Percentiles rank a stretch among this genome's conserved stretches.
Conservation (phyloP, 768 basidiomycete genomes). For the Suillus variegatus region DNA sequence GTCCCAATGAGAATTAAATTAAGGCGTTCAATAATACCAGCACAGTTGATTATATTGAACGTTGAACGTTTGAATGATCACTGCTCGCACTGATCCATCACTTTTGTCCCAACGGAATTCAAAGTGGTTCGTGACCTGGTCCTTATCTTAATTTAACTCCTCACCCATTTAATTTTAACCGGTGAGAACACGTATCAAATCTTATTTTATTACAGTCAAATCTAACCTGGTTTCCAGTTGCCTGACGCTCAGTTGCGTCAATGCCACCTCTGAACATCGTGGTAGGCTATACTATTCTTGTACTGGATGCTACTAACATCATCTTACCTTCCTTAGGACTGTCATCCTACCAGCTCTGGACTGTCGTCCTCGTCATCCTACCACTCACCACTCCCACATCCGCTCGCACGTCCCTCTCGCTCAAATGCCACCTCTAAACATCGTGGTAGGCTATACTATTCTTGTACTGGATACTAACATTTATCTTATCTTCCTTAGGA, state of each 20-base stretch:
- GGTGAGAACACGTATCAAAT: too few relatives aligned
- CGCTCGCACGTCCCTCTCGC: too few relatives aligned
- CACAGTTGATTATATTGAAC: background rate
- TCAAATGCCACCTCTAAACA: constrained; percentile 44
- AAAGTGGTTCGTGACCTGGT: background rate
- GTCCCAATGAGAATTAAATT: background rate
- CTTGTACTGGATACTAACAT: constrained; percentile 94
- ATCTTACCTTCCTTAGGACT: constrained; percentile 67
- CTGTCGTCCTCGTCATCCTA: constrained; percentile 74
- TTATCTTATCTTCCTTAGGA: constrained; percentile 70
- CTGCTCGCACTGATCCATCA: background rate
- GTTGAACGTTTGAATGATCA: too few relatives aligned
- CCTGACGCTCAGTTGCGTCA: constrained; percentile 16
- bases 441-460: constrained; percentile 72
- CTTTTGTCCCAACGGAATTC: background rate
- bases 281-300: constrained; percentile 75
- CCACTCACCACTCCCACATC: constrained; percentile 33
- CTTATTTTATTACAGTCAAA: too few relatives aligned
- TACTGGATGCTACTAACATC: constrained; percentile 89
- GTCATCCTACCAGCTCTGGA: constrained; percentile 70
- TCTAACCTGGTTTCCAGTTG: too few relatives aligned
- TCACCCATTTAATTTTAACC: too few relatives aligned
- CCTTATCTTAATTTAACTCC: background rate
- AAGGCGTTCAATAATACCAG: background rate
- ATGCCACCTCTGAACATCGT: constrained; percentile 56